These are phyloP conservation scores for Ganoderma resinaceum DNA, from an alignment of 1,284 basidiomycete genomes.

Conservation along the genomic window DNA sequence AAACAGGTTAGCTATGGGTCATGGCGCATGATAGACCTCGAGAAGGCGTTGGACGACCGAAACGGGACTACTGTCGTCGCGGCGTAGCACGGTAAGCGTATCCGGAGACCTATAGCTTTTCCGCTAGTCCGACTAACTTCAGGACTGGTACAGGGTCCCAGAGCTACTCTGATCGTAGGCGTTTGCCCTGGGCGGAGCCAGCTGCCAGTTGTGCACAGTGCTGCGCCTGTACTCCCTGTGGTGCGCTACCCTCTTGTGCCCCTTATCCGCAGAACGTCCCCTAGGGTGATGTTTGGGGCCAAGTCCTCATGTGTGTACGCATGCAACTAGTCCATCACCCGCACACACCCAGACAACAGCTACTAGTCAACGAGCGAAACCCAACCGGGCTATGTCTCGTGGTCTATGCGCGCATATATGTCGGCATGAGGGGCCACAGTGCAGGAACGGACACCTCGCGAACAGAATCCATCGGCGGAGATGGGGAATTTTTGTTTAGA, in stretches of 20 bases:
- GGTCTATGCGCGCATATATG: background rate
- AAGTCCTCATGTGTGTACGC: background rate
- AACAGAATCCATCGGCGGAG: background rate
- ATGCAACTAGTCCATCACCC: background rate
- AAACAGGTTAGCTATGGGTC: background rate
- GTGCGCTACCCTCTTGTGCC: background rate
- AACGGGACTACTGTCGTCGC: no score
- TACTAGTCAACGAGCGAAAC: background rate
- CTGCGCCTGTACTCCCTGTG: background rate
- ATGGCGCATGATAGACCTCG: no score
- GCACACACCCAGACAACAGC: background rate
- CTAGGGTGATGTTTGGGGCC: background rate
- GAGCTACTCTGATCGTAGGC: no score
- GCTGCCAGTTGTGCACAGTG: background rate
- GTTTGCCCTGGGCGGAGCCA: no score
- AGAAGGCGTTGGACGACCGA: no score
- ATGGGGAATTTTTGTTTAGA: background rate
- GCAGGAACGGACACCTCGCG: background rate
- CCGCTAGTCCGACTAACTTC: no score
- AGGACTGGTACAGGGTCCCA: no score
- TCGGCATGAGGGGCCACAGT: background rate
- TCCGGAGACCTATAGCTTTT: no score
- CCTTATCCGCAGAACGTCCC: background rate
- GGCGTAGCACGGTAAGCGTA: no score
- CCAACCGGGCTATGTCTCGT: background rate